These are phyloP conservation scores for Tillandsia fasciculata DNA, from an alignment of 176 grass and related monocot genomes.

Conservation along the genomic window DNA sequence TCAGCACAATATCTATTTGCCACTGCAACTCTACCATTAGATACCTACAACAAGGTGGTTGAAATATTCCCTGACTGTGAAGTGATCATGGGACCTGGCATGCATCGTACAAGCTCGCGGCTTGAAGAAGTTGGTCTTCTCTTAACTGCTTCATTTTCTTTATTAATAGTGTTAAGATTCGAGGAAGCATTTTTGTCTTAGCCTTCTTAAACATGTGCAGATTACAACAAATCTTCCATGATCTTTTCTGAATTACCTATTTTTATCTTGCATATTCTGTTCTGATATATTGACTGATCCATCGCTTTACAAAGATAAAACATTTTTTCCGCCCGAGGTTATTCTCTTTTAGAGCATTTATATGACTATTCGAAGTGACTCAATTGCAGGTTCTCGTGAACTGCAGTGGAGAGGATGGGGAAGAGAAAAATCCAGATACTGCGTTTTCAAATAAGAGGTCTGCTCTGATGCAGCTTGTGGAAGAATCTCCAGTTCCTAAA, in stretches of 20 bases:
- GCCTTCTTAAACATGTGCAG: no score
- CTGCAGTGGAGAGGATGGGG: conserved; percentile 71
- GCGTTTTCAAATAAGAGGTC: conserved; percentile 80
- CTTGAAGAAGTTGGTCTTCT: conserved; percentile 68
- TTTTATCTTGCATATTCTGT: no score
- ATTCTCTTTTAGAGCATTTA: not conserved
- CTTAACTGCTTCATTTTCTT: not conserved
- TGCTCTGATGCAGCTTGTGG: conserved; percentile 54
- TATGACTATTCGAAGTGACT: conserved; percentile 1
- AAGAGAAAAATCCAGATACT: conserved; percentile 82
- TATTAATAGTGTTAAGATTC: not conserved
- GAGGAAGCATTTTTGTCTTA: not conserved
- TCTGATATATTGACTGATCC: not conserved
- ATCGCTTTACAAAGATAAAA: not conserved
- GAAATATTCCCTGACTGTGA: conserved; percentile 85
- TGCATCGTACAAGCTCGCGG: conserved; percentile 80
- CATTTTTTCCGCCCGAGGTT: not conserved
- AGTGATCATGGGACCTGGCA: conserved; percentile 80
- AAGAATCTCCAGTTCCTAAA: conserved; percentile 55
- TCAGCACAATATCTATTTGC: conserved; percentile 84
- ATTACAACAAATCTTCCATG: no score
- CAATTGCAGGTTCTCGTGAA: conserved; percentile 73
- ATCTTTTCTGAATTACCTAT: no score
- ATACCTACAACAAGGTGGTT: conserved; percentile 89
- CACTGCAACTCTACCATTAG: conserved; percentile 78